Base-by-base conservation (phyloP, 2,329 filamentous ascomycete genomes). In the Amesomyces nigricolor region DNA sequence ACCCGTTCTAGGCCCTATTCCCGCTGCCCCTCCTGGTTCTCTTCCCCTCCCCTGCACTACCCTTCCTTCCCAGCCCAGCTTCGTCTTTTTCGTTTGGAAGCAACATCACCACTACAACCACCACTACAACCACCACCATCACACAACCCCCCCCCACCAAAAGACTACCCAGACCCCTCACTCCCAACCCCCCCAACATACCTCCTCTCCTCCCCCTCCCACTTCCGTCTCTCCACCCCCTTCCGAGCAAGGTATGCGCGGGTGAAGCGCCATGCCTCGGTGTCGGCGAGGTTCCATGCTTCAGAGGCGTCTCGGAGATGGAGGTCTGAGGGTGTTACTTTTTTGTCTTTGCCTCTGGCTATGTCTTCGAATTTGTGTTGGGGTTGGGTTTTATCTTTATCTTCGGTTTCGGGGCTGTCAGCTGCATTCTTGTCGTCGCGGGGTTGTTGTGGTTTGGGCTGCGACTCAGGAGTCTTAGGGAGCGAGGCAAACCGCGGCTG, bases 201-300 rank as follows among this genome's bases (percentile, higher is more conserved):
- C 62, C 75, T 78, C 59, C 77, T 77, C 72, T 89, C 86, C 58
- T 87, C 80, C 58, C 85, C 79, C 67, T 89, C 85, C 86, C 87
- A 91, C 64, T 79, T 75, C 62, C 75, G 68, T 54, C 86, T 74
- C 74, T 90, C 87, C 45, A 86, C 74, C 26, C 76, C 72, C 42
- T 79, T 73, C 38, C 87, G 73, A 16, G 86, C 86, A 49, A 83
- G 72, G 60, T 80, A 89, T 0, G 88, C 87, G 38, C 84, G 74
- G 5, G 84, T 78, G 65, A 91, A 91, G 64, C 81, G 82, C 88
- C 88, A 92, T 1, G 83, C 83, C 70, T 92, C 88, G 1, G 84
- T 85, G 64, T 92, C 88, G 0, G 83, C 86, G 61, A 90, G 67
- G 66, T 82, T 85, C 82, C 82, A 86, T 10, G 81, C 79, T 66